Percentiles rank a stretch among this genome's conserved stretches.
Evolutionary conservation across 2,329 filamentous ascomycete genomes (phyloP).

Genomic region (Aspergillus sp.): DNA sequence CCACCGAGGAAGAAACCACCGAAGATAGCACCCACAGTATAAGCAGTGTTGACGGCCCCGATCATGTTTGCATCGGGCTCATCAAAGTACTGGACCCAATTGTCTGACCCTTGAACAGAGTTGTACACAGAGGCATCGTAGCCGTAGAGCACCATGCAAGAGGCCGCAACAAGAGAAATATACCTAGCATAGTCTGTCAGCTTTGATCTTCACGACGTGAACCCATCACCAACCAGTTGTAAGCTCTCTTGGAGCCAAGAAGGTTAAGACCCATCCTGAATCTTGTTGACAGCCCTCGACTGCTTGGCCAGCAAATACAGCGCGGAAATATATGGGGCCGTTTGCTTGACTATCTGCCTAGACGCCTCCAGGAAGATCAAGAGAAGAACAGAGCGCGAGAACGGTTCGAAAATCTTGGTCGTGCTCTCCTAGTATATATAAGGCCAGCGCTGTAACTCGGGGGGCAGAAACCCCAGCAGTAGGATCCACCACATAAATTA

Average conservation of each 20-base stretch:
- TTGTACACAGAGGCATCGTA: slow-evolving; percentile 76
- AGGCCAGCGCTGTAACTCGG: not conserved
- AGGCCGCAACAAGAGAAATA: slow-evolving; percentile 67
- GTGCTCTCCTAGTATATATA: slow-evolving; percentile 2
- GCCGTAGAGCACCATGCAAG: slow-evolving; percentile 73
- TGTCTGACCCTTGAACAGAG: slow-evolving; percentile 65
- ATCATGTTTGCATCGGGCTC: slow-evolving; percentile 45
- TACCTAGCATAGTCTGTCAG: slow-evolving; percentile 47
- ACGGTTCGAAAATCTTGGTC: not conserved
- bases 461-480: slow-evolving; percentile 11
- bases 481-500: slow-evolving; percentile 17
- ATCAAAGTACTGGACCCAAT: slow-evolving; percentile 67
- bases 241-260: slow-evolving; percentile 30
- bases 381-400: slow-evolving; percentile 1
- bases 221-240: slow-evolving; percentile 27
- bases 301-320: slow-evolving; percentile 2
- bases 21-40: slow-evolving; percentile 69
- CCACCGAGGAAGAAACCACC: slow-evolving; percentile 70
- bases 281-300: slow-evolving; percentile 2
- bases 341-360: slow-evolving; percentile 5
- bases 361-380: slow-evolving; percentile 6
- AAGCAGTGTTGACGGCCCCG: slow-evolving; percentile 65
- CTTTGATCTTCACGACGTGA: not conserved
- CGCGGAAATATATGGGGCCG: not conserved
- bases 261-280: slow-evolving; percentile 20